Evolutionary conservation across 106 monocot genomes (phyloP), one percentile per base, ranked within the genome.

Genomic region (Allium cepa): DNA sequence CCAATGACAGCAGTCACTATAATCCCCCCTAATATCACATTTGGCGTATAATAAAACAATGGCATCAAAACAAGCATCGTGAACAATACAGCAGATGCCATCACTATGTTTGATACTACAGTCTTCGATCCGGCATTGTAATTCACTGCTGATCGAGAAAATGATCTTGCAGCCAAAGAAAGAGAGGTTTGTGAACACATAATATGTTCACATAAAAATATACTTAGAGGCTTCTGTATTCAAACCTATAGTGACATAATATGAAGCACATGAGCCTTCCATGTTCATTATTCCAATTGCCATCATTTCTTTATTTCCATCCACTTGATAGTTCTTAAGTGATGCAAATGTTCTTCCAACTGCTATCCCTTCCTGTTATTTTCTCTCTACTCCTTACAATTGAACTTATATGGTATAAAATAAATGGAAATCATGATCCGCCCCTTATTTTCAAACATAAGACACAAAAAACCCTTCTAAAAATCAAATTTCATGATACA

Each of bases 231-330:
- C 5, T 0, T 36, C 36, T 2, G 15, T 11, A 4, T 55, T 3
- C 13, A 55, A 53, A 93, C 94, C 94, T 76, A 90, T 87, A 3
- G 94, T 94, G 57, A 94, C 90, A 75, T 87, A 94, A 55, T 90
- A 94, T 28, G 94, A 94, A 70, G 94, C 73, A 69, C 94, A 94
- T 10, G 94, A 94, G 53, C 94, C 94, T 15, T 78, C 84, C 77
- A 94, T 90, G 94, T 94, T 94, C 94, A 94, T 94, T 27, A 90
- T 46, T 8, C 94, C 94, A 16, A 94, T 90, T 53, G 90, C 94
- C 84, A 90, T 84, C 94, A 94, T 94, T 78, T 94, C 94, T 77
- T 94, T 94, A 80, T 94, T 94, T 45, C 94, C 94, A 72, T 94
- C 94, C 9, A 94, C 73, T 69, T 87, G 90, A 69, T 94, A 94